Evolutionary conservation across 768 basidiomycete species (phyloP).

Genomic region (Calocybe cyanea): DNA sequence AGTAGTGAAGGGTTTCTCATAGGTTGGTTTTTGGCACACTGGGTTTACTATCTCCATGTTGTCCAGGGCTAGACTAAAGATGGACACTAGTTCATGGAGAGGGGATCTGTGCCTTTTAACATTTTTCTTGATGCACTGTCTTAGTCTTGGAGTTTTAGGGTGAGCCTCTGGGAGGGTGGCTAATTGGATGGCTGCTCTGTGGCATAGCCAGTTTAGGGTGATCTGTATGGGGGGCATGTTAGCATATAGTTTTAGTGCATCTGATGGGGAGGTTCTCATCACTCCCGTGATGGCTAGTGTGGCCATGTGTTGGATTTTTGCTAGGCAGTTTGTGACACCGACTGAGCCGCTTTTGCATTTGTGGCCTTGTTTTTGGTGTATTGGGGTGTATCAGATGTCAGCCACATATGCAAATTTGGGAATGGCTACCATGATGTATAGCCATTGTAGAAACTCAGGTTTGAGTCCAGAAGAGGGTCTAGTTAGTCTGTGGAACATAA

Average conservation of each 20-base stretch:
- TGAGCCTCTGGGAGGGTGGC: conserved; percentile 10
- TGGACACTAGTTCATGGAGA: background rate
- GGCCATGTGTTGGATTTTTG: conserved; percentile 13
- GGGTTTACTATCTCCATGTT: background rate
- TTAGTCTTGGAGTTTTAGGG: conserved; percentile 1
- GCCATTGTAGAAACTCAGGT: conserved; percentile 4
- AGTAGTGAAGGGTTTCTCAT: too few relatives aligned
- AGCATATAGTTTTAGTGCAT: conserved; percentile 13
- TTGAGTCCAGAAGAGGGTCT: conserved; percentile 12
- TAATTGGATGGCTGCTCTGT: conserved; percentile 1
- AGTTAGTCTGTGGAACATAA: conserved; percentile 7
- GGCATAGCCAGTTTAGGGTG: conserved; percentile 11
- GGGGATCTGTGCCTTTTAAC: background rate
- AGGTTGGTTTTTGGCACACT: background rate
- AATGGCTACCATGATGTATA: conserved; percentile 18
- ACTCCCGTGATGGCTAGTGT: conserved; percentile 12
- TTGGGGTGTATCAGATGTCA: conserved; percentile 19
- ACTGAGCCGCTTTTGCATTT: conserved; percentile 6
- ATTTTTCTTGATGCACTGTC: background rate
- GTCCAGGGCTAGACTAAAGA: background rate
- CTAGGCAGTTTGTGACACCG: too few relatives aligned
- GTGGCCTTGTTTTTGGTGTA: background rate
- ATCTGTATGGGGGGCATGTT: conserved; percentile 15
- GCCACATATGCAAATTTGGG: conserved; percentile 19
- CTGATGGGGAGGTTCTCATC: conserved; percentile 9